These are phyloP conservation scores for Alternaria metachromatica DNA, from an alignment of 2,329 filamentous ascomycete species.

Conservation along the genomic window DNA sequence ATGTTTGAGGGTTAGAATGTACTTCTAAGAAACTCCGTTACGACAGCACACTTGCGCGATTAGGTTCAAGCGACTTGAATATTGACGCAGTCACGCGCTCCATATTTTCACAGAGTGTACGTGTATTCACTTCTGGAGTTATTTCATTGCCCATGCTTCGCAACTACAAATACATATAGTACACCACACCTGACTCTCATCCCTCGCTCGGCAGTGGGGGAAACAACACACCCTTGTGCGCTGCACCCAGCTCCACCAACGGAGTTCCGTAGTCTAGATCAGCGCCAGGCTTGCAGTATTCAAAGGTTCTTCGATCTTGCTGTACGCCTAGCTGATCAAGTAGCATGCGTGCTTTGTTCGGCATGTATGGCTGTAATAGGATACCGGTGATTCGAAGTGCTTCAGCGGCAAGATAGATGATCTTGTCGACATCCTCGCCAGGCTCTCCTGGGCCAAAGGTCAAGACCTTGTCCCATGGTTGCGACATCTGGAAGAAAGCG, in stretches of 20 bases:
- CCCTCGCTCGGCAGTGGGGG: slow-evolving; percentile 48
- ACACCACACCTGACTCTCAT: slow-evolving; percentile 11
- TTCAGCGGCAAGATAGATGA: slow-evolving; percentile 76
- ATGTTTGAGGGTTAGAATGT: neutral
- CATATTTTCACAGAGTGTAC: neutral
- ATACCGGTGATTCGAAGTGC: slow-evolving; percentile 81
- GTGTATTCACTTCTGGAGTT: neutral
- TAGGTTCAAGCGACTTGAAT: neutral
- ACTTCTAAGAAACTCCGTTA: too few relatives aligned
- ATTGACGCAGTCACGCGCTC: neutral
- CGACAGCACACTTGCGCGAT: neutral
- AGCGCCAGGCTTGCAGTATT: slow-evolving; percentile 65
- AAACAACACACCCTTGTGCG: slow-evolving; percentile 59
- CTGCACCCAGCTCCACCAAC: slow-evolving; percentile 50
- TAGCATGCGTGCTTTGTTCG: slow-evolving; percentile 72
- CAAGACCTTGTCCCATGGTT: slow-evolving; percentile 71
- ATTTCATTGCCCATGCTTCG: neutral
- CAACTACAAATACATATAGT: slow-evolving; percentile 3
- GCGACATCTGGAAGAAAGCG: slow-evolving; percentile 66
- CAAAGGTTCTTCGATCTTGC: slow-evolving; percentile 65
- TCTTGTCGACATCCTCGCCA: slow-evolving; percentile 46
- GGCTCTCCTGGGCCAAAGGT: slow-evolving; percentile 32
- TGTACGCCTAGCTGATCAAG: slow-evolving; percentile 80
- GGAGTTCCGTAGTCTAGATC: slow-evolving; percentile 74
- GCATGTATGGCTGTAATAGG: slow-evolving; percentile 90